Percentiles rank a stretch among this genome's conserved stretches.
Conservation (phyloP, 2,329 filamentous ascomycete genomes). For the Aspergillus sp. region DNA sequence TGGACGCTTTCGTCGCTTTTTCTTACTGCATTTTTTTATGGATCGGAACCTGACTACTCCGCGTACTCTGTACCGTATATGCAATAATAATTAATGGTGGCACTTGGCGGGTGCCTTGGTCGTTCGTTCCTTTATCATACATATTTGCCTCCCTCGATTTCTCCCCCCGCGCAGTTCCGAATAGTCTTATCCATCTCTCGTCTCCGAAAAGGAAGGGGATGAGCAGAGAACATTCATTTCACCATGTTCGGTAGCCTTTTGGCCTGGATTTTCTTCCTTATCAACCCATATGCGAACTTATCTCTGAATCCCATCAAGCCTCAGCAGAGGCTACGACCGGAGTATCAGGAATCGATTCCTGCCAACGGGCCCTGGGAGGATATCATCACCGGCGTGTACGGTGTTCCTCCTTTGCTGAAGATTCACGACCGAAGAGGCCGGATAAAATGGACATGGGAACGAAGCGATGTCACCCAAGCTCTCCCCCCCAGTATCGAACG, state of each 20-base stretch:
- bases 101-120: too few relatives aligned
- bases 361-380: conserved; percentile 9
- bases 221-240: not conserved
- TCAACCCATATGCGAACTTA: conserved; percentile 10
- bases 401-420: conserved; percentile 12
- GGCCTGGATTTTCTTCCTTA: conserved; percentile 12
- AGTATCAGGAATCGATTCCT: conserved; percentile 3
- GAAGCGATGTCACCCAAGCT: conserved; percentile 13
- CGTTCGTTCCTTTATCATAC: too few relatives aligned
- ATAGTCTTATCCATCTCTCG: too few relatives aligned
- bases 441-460: conserved; percentile 15
- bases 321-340: conserved; percentile 13
- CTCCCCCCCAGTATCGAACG: conserved; percentile 9
- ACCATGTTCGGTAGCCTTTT: conserved; percentile 11
- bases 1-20: too few relatives aligned
- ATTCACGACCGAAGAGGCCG: conserved; percentile 14
- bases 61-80: too few relatives aligned
- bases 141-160: too few relatives aligned
- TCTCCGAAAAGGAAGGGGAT: too few relatives aligned
- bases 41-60: too few relatives aligned
- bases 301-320: conserved; percentile 14
- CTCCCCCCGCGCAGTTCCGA: too few relatives aligned
- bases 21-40: too few relatives aligned
- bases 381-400: conserved; percentile 16
- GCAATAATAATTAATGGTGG: too few relatives aligned